Evolutionary conservation across 208 protist genomes (phyloP).

Genomic region (Trypanosoma platydactyli): DNA sequence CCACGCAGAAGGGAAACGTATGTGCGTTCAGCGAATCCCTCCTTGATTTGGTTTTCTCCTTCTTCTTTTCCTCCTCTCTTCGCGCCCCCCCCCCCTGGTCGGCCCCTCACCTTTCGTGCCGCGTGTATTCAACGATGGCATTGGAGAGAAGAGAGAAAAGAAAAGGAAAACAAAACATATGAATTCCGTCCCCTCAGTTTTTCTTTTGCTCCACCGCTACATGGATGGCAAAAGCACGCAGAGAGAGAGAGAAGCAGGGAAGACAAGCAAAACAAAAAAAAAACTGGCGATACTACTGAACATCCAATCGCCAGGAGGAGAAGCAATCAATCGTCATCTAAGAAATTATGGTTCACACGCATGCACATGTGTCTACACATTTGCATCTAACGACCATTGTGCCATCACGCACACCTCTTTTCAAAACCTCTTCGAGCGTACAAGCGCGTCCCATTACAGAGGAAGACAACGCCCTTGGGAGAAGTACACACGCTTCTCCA

Average conservation of each 20-base stretch:
- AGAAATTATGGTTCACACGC: background rate
- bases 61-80: too few species aligned
- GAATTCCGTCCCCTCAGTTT: background rate
- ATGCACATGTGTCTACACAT: background rate
- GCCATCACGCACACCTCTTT: constrained; percentile 7
- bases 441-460: background rate
- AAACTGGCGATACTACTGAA: background rate
- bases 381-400: background rate
- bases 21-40: background rate
- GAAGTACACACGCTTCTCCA: constrained; percentile 80
- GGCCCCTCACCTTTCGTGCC: too few species aligned
- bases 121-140: too few species aligned
- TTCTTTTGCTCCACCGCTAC: constrained; percentile 4
- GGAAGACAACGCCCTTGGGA: constrained; percentile 26
- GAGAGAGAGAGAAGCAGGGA: constrained; percentile 4
- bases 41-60: background rate
- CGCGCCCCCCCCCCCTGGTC: too few species aligned
- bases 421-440: background rate
- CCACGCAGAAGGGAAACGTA: background rate
- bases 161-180: constrained; percentile 19
- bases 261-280: constrained; percentile 10
- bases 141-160: constrained; percentile 23
- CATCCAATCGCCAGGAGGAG: background rate
- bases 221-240: constrained; percentile 16
- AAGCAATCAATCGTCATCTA: background rate